These are phyloP conservation scores for Cucumis cinereus DNA, from an alignment of 306 rosid genomes.

Conservation along the genomic window DNA sequence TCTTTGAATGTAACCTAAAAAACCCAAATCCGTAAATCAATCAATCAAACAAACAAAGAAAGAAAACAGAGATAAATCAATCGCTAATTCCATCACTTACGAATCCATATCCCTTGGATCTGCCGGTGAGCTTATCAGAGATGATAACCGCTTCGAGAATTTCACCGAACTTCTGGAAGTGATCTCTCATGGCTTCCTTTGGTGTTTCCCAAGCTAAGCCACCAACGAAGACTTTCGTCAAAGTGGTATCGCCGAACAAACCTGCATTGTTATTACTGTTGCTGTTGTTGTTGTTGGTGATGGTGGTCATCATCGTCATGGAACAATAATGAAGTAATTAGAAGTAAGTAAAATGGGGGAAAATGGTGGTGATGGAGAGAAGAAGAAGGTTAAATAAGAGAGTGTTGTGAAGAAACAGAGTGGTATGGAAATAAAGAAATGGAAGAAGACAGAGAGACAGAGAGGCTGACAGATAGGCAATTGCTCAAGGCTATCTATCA, in stretches of 20 bases:
- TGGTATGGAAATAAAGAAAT: constrained; percentile 14
- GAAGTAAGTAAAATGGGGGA: background rate
- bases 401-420: constrained; percentile 8
- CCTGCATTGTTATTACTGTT: constrained; percentile 7
- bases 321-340: no score
- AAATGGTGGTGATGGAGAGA: constrained; percentile 11
- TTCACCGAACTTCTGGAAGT: constrained; percentile 63
- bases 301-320: constrained; percentile 23
- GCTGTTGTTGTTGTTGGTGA: background rate
- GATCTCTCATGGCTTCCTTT: constrained; percentile 51
- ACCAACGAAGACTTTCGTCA: constrained; percentile 79
- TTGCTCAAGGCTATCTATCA: constrained; percentile 18
- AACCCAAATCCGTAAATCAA: no score
- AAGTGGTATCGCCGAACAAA: constrained; percentile 61
- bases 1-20: constrained; percentile 69
- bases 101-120: constrained; percentile 95
- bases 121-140: constrained; percentile 65
- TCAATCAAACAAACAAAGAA: no score
- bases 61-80: no score
- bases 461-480: constrained; percentile 43
- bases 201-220: constrained; percentile 90
- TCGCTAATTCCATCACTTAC: constrained; percentile 20
- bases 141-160: constrained; percentile 86
- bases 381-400: constrained; percentile 13
- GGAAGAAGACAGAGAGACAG: constrained; percentile 29